Base-by-base conservation (phyloP, 2,329 filamentous ascomycete genomes). In the Penicillium expansum region DNA sequence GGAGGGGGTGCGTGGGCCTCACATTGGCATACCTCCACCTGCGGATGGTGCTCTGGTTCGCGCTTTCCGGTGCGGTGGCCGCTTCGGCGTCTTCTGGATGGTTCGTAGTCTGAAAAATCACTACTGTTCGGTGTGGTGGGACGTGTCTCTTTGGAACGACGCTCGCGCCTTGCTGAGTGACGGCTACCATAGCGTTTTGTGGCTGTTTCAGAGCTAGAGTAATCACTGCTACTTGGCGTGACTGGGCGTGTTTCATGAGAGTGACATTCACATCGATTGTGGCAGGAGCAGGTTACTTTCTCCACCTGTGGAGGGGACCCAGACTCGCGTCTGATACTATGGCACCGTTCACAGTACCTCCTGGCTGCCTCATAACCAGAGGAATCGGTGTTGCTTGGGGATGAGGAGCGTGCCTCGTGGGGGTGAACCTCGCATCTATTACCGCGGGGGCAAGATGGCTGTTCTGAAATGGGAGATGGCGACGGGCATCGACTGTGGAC, bases 401-500 rank as follows among this genome's bases (percentile, higher is more conserved):
- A 50, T 33, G 44, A 32, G 41, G 48, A 37, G 22, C 44, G 49
- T 38, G 20, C 32, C 18, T 47, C 47, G n/a, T 56, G 35, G 16
- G 48, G 24, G 18, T 52, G 50, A 22, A 53, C 22, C 38, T 55
- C 53, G 37, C 56, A 54, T 43, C 22, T 30, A 33, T 18, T 35
- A 47, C 22, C 7, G 29, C 38, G 43, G 32, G 49, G 8, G 27
- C 53, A 56, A 41, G 37, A 9, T n/a, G 41, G 13, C 22, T 50
- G 59, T 33, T 60, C 47, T 13, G 49, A 48, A 30, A 37, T 43
- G 7, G 55, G 42, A 7, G 57, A 52, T 33, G 56, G 54, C 1
- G 58, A 56, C 35, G 60, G 50, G 29, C 56, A 58, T 16, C 50
- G 55, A 27, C 38, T 56, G 18, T 47, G 50, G 33, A 24, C 18